Percentiles rank a stretch among this genome's conserved stretches.
These are phyloP conservation scores for Trametes hirsuta DNA, from an alignment of 1,284 basidiomycete genomes.

Conservation along the genomic window DNA sequence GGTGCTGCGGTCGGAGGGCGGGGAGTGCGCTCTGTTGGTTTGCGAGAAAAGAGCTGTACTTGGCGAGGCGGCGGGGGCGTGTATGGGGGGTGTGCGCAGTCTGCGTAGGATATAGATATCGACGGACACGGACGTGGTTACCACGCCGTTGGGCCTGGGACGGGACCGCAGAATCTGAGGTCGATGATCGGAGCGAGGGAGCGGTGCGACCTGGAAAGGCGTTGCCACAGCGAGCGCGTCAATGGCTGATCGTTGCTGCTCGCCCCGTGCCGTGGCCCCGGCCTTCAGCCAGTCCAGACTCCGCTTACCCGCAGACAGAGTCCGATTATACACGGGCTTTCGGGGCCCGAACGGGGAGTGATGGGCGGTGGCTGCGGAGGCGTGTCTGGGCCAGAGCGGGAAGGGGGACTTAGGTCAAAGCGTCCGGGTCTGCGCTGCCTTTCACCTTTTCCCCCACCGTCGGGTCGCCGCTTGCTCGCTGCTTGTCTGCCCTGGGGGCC, in stretches of 20 bases:
- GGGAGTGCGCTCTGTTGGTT: neutral
- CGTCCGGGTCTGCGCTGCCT: slow-evolving; percentile 11
- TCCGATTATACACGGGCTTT: slow-evolving; percentile 1
- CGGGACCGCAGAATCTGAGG: slow-evolving; percentile 4
- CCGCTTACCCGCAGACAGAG: neutral
- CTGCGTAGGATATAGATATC: neutral
- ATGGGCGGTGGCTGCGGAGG: slow-evolving; percentile 16
- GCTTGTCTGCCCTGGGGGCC: slow-evolving; percentile 55
- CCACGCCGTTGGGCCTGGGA: slow-evolving; percentile 2
- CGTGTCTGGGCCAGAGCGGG: slow-evolving; percentile 9
- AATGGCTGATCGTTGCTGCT: slow-evolving; percentile 22
- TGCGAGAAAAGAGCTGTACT: neutral
- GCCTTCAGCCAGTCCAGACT: neutral
- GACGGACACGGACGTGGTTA: neutral
- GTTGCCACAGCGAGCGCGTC: slow-evolving; percentile 22
- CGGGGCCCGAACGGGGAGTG: slow-evolving; percentile 8
- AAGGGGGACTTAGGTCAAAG: neutral
- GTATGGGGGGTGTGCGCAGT: neutral
- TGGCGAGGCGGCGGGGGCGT: neutral
- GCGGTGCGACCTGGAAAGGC: slow-evolving; percentile 17
- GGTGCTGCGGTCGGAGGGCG: slow-evolving; percentile 1
- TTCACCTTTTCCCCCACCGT: slow-evolving; percentile 28
- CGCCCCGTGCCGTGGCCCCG: neutral
- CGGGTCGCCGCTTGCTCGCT: slow-evolving; percentile 29
- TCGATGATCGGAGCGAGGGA: slow-evolving; percentile 25